Percentiles rank a stretch among this genome's conserved stretches.
phyloP scores from a whole-genome alignment of 495 filamentous ascomycete genomes.

The Neurospora sublineolata region DNA sequence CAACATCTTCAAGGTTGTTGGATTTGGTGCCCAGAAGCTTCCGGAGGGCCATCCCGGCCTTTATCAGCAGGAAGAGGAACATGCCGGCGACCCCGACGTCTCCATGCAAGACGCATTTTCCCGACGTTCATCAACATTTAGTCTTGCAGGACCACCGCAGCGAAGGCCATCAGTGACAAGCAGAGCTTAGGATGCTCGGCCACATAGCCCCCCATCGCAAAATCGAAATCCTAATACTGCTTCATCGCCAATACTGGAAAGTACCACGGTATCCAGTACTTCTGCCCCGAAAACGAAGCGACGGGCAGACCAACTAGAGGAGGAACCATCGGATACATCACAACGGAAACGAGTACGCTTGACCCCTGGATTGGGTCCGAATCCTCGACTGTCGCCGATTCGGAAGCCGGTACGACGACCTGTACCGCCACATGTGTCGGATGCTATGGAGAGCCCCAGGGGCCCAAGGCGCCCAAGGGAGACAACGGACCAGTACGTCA shows the following conservation, averaged over 20 bases:
- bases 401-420: neutral
- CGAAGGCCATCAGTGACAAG: constrained; percentile 32
- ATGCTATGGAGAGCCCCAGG: neutral
- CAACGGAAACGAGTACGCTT: neutral
- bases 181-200: constrained; percentile 25
- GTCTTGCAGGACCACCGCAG: constrained; percentile 28
- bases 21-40: constrained; percentile 36
- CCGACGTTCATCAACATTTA: constrained; percentile 33
- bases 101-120: constrained; percentile 21
- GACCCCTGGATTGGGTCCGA: neutral
- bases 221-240: neutral
- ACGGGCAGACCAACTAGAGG: neutral
- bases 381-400: neutral
- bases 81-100: constrained; percentile 33
- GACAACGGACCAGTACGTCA: neutral
- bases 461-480: neutral
- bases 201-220: neutral
- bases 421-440: neutral
- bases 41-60: constrained; percentile 29
- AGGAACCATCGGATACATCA: neutral
- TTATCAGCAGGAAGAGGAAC: constrained; percentile 26
- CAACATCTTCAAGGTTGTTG: constrained; percentile 44
- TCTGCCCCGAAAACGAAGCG: neutral
- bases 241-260: neutral
- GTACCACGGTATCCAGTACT: neutral